A percentile compares a stretch with the other conserved stretches of the same genome.
phyloP scores from a whole-genome alignment of 495 filamentous ascomycete species.

The Lepidopterella palustris region DNA sequence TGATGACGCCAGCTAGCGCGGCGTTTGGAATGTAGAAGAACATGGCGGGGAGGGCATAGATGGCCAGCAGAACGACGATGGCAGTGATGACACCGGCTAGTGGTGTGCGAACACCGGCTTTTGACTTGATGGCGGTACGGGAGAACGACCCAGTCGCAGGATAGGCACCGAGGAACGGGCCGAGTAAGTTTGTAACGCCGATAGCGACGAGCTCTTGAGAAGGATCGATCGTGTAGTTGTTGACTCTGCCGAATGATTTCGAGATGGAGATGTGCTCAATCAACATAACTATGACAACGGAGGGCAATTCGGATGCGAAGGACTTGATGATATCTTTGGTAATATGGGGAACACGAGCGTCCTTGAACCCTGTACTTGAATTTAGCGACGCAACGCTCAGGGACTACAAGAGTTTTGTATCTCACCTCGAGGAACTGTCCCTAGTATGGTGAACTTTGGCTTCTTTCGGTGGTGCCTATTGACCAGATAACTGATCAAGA shows the following conservation, averaged over 20 bases:
- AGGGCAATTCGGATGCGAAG: slow-evolving; percentile 62
- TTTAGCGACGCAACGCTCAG: slow-evolving; percentile 5
- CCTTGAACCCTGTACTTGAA: slow-evolving; percentile 57
- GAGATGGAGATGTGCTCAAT: slow-evolving; percentile 86
- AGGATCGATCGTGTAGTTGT: slow-evolving; percentile 97
- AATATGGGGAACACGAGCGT: slow-evolving; percentile 70
- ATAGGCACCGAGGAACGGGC: slow-evolving; percentile 90
- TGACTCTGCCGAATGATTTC: slow-evolving; percentile 93
- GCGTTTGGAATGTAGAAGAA: slow-evolving; percentile 94
- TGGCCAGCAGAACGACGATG: slow-evolving; percentile 81
- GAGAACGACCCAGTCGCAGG: slow-evolving; percentile 96
- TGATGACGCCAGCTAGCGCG: slow-evolving; percentile 86
- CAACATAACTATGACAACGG: slow-evolving; percentile 82
- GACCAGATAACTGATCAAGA: slow-evolving; percentile 79
- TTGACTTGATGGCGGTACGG: slow-evolving; percentile 95
- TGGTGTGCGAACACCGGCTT: slow-evolving; percentile 90
- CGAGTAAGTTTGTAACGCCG: slow-evolving; percentile 83
- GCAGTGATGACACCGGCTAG: slow-evolving; percentile 90
- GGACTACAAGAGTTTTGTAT: background rate
- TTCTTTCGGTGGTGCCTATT: slow-evolving; percentile 53
- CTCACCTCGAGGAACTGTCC: slow-evolving; percentile 66
- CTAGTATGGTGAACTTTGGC: slow-evolving; percentile 61
- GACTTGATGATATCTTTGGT: slow-evolving; percentile 54
- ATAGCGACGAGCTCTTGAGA: slow-evolving; percentile 97
- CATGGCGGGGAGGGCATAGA: slow-evolving; percentile 83